Evolutionary conservation across 306 rosid species (phyloP).

Genomic region (Trichosanthes cucumerina): DNA sequence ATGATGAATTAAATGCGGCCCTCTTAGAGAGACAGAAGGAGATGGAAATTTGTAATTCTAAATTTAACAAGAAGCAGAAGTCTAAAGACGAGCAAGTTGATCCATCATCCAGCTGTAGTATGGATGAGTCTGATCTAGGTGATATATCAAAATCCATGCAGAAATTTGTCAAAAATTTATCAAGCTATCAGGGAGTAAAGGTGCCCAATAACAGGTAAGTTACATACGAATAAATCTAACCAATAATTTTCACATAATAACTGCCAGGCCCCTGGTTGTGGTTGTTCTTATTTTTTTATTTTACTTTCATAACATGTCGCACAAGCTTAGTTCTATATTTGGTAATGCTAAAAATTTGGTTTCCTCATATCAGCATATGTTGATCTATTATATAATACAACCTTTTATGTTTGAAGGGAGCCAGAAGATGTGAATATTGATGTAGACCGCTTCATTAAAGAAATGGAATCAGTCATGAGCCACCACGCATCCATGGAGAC

Average conservation of each 20-base stretch:
- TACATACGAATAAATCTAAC: neutral
- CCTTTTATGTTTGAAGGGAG: constrained; percentile 35
- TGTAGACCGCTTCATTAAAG: constrained; percentile 57
- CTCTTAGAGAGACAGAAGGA: constrained; percentile 86
- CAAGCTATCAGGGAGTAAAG: constrained; percentile 88
- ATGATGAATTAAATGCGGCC: constrained; percentile 68
- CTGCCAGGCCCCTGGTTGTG: neutral
- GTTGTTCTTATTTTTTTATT: neutral
- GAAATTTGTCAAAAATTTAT: constrained; percentile 65
- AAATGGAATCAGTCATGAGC: constrained; percentile 68
- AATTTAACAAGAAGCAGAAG: constrained; percentile 58
- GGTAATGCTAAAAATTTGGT: neutral
- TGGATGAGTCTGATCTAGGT: constrained; percentile 50
- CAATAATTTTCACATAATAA: neutral
- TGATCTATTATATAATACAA: constrained; percentile 2
- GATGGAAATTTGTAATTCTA: constrained; percentile 54
- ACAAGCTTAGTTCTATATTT: neutral
- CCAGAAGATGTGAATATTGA: constrained; percentile 67
- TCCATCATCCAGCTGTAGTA: constrained; percentile 34
- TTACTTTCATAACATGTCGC: neutral
- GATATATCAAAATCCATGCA: constrained; percentile 73
- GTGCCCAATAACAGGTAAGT: constrained; percentile 69
- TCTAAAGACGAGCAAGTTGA: constrained; percentile 33
- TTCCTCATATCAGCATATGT: neutral
- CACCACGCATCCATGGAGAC: constrained; percentile 33